Conservation (phyloP, 371 early-diverging fungal species). For the Phascolomyces articulosus region DNA sequence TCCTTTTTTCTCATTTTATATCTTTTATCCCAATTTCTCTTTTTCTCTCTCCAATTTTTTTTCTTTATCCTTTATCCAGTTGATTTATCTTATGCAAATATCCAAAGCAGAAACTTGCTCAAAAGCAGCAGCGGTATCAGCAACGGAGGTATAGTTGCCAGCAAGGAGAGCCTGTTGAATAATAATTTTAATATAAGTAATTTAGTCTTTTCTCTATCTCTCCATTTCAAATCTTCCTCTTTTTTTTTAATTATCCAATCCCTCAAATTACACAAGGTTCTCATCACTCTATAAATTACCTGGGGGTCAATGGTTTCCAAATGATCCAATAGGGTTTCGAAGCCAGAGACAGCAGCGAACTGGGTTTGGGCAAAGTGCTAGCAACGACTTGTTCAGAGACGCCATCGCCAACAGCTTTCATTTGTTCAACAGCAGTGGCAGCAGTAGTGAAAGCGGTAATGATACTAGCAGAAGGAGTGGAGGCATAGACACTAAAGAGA, state of each 20-base stretch:
- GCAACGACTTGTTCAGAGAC: conserved; percentile 69
- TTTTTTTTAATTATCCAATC: no score
- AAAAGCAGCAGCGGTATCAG: conserved; percentile 57
- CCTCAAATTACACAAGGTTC: no score
- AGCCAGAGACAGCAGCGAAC: conserved; percentile 71
- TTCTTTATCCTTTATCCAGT: not conserved
- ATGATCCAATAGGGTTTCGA: conserved; percentile 65
- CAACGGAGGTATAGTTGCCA: conserved; percentile 49
- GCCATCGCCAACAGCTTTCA: conserved; percentile 60
- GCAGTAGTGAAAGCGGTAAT: conserved; percentile 67
- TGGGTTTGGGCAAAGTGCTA: conserved; percentile 87
- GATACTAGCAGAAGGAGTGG: conserved; percentile 66
- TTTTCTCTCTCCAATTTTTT: no score
- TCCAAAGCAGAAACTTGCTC: conserved; percentile 67
- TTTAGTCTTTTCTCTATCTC: no score
- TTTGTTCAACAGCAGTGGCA: conserved; percentile 71
- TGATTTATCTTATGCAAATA: conserved; percentile 57
- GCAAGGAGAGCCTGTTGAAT: conserved; percentile 38
- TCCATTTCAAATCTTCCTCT: no score
- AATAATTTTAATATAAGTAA: not conserved
- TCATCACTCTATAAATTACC: conserved; percentile 19
- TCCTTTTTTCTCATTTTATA: no score
- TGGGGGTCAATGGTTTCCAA: conserved; percentile 51
- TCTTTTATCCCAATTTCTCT: no score
- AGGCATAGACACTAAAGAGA: conserved; percentile 84